phyloP scores from a whole-genome alignment of 2,329 filamentous ascomycete species.

The Elsinoe necatrix region DNA sequence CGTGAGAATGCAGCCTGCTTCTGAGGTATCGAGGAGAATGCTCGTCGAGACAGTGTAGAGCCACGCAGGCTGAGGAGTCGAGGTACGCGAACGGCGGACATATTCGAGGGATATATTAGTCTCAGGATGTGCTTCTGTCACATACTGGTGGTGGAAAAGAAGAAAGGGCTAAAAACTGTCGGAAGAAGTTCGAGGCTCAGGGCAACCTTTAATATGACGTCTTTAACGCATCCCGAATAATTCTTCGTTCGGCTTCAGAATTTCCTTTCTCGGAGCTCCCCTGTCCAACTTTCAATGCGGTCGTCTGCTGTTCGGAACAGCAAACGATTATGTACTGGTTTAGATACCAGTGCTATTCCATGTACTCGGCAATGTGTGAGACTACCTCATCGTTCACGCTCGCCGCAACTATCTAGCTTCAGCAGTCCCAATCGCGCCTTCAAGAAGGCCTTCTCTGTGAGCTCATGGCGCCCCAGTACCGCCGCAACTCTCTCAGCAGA shows the following conservation, averaged over 20 bases:
- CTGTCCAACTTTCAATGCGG: neutral
- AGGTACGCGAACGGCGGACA: constrained; percentile 15
- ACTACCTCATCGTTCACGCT: neutral
- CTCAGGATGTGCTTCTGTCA: no score
- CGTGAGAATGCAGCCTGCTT: constrained; percentile 29
- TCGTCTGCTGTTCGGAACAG: neutral
- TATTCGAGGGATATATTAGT: constrained; percentile 4
- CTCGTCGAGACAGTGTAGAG: constrained; percentile 15
- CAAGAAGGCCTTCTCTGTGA: neutral
- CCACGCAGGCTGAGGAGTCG: constrained; percentile 15
- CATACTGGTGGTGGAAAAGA: no score
- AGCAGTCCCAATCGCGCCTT: neutral
- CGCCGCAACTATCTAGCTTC: neutral
- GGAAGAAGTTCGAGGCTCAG: neutral
- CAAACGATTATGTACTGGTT: neutral
- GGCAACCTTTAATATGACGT: constrained; percentile 8
- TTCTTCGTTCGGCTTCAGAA: neutral
- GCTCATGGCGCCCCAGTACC: neutral
- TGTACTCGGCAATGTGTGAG: neutral
- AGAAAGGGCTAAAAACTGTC: neutral
- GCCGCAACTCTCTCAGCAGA: neutral
- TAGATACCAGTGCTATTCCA: neutral
- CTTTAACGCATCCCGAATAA: constrained; percentile 9
- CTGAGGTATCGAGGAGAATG: constrained; percentile 38
- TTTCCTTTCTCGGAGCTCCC: neutral